Evolutionary conservation across 148 eudicot species (phyloP).

Genomic region (Vaccinium myrtillus): DNA sequence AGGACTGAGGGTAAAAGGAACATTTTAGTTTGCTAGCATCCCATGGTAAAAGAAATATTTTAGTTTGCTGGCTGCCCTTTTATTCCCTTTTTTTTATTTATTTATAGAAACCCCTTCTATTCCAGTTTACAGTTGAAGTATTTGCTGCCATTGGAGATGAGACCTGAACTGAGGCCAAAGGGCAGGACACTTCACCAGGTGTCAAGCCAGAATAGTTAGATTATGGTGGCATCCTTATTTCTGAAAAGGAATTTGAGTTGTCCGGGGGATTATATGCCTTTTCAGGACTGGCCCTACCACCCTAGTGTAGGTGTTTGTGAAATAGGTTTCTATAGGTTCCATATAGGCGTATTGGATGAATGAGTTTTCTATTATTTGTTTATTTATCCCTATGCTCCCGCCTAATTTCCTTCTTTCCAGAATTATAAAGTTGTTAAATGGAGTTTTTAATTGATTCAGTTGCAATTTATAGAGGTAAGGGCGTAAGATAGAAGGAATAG

Average conservation of each 20-base stretch:
- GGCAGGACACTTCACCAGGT: background rate
- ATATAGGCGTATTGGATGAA: background rate
- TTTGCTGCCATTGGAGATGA: background rate
- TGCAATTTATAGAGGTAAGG: background rate
- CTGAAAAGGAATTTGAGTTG: background rate
- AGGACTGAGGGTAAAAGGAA: too few species aligned
- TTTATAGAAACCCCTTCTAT: background rate
- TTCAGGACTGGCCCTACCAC: background rate
- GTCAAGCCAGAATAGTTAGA: background rate
- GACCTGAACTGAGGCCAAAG: background rate
- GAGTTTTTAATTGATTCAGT: background rate
- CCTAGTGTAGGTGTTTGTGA: background rate
- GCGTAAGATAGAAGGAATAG: background rate
- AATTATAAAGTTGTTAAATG: background rate
- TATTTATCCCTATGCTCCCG: too few species aligned
- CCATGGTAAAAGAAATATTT: too few species aligned
- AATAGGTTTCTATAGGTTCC: background rate
- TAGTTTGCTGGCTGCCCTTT: too few species aligned
- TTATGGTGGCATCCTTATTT: background rate
- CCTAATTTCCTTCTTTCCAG: background rate
- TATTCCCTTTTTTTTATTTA: too few species aligned
- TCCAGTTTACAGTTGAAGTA: constrained; percentile 2
- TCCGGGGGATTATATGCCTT: too few species aligned
- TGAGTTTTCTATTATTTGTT: background rate
- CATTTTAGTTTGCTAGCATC: background rate